phyloP scores from a whole-genome alignment of 2,329 filamentous ascomycete species.

The Beauveria caledonica region DNA sequence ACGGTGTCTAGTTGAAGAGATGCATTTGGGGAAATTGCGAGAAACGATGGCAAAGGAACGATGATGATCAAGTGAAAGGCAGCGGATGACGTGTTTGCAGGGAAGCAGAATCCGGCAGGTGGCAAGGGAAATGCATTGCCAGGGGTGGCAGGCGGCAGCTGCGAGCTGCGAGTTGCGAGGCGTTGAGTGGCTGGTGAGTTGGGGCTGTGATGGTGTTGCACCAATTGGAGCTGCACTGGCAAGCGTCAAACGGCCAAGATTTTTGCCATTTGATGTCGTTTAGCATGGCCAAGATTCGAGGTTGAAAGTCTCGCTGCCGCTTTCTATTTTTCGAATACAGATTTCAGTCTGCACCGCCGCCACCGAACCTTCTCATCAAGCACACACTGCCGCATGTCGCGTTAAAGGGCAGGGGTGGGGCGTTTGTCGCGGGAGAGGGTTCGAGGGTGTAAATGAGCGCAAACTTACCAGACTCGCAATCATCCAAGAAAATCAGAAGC shows the following conservation, averaged over 20 bases:
- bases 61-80: conserved; percentile 9
- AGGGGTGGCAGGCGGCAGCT: neutral
- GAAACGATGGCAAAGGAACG: conserved; percentile 6
- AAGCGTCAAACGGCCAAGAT: neutral
- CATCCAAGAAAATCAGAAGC: neutral
- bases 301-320: neutral
- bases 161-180: neutral
- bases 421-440: neutral
- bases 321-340: too few species aligned
- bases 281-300: too few species aligned
- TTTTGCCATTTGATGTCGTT: neutral
- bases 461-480: conserved; percentile 5
- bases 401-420: neutral
- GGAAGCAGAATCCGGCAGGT: neutral
- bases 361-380: neutral
- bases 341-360: neutral
- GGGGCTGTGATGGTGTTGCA: neutral
- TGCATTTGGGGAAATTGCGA: neutral
- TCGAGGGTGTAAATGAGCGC: neutral
- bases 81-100: conserved; percentile 3
- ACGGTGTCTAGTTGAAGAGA: neutral
- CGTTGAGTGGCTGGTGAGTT: conserved; percentile 8
- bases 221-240: neutral
- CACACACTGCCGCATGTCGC: neutral
- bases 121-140: neutral